Conservation (phyloP, 345 rosid genomes). For the Murraya koenigii region DNA sequence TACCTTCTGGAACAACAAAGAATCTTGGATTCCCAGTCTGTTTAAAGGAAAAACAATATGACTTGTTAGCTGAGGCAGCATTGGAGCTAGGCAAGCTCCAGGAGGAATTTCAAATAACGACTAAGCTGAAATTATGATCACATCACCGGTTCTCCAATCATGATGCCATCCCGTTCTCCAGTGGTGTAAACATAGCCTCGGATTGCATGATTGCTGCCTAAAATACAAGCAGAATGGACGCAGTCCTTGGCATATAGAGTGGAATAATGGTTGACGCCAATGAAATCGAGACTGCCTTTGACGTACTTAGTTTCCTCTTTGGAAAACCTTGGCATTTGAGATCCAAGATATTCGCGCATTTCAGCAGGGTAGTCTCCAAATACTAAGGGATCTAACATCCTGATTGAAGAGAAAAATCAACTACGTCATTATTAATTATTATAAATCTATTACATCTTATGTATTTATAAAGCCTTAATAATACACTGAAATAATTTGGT, state of each 20-base stretch:
- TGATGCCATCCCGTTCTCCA: slow-evolving; percentile 34
- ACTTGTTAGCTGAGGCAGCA: neutral
- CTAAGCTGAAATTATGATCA: neutral
- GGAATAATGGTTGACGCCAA: slow-evolving; percentile 45
- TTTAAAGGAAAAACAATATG: neutral
- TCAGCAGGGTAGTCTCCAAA: slow-evolving; percentile 47
- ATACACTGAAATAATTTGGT: neutral
- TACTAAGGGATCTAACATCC: slow-evolving; percentile 45
- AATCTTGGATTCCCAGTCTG: slow-evolving; percentile 33
- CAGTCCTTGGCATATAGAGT: slow-evolving; percentile 47
- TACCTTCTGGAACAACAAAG: slow-evolving; percentile 44
- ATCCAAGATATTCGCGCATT: slow-evolving; percentile 36
- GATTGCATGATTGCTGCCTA: slow-evolving; percentile 30
- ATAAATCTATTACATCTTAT: too few relatives aligned
- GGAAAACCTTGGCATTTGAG: slow-evolving; percentile 34
- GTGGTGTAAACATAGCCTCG: slow-evolving; percentile 36
- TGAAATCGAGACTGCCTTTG: slow-evolving; percentile 47
- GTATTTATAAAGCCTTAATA: neutral
- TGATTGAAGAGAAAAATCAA: slow-evolving; percentile 1
- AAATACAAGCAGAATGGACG: slow-evolving; percentile 35
- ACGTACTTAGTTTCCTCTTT: slow-evolving; percentile 25
- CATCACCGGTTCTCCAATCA: slow-evolving; percentile 34
- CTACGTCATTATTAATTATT: neutral
- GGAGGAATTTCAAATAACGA: neutral
- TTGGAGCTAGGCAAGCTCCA: neutral